These are phyloP conservation scores for Dipodascopsis tothii DNA, from an alignment of 805 yeast species.

Conservation along the genomic window DNA sequence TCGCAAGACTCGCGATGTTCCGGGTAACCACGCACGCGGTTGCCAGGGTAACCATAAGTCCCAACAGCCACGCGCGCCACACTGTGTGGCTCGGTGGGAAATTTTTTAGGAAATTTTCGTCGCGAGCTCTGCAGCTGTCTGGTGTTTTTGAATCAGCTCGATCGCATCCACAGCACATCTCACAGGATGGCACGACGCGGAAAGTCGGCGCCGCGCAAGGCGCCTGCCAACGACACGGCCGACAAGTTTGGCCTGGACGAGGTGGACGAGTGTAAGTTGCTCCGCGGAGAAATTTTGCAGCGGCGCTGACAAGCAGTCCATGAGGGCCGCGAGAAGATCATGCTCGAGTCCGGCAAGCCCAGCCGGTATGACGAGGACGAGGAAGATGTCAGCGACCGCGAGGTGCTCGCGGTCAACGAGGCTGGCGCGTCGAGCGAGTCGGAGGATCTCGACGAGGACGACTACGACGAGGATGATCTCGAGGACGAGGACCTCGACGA, in stretches of 20 bases:
- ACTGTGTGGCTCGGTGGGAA: no score
- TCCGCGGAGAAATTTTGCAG: not conserved
- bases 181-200: no score
- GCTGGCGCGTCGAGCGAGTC: slow-evolving; percentile 36
- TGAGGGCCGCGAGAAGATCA: slow-evolving; percentile 29
- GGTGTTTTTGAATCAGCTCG: no score
- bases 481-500: slow-evolving; percentile 31
- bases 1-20: no score
- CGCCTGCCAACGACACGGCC: not conserved
- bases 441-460: slow-evolving; percentile 46
- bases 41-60: no score
- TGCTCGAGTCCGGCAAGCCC: slow-evolving; percentile 21
- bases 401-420: slow-evolving; percentile 40
- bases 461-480: slow-evolving; percentile 42
- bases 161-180: no score
- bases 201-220: no score
- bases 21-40: no score
- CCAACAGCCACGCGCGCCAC: no score
- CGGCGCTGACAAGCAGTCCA: slow-evolving; percentile 23
- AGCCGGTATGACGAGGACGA: slow-evolving; percentile 19
- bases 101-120: no score
- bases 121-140: no score
- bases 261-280: slow-evolving; percentile 28
- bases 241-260: slow-evolving; percentile 22
- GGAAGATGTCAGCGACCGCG: slow-evolving; percentile 47